Percentiles rank a stretch among this genome's conserved stretches.
These are phyloP conservation scores for Penicillium sp. DNA, from an alignment of 2,329 filamentous ascomycete species.

Conservation along the genomic window DNA sequence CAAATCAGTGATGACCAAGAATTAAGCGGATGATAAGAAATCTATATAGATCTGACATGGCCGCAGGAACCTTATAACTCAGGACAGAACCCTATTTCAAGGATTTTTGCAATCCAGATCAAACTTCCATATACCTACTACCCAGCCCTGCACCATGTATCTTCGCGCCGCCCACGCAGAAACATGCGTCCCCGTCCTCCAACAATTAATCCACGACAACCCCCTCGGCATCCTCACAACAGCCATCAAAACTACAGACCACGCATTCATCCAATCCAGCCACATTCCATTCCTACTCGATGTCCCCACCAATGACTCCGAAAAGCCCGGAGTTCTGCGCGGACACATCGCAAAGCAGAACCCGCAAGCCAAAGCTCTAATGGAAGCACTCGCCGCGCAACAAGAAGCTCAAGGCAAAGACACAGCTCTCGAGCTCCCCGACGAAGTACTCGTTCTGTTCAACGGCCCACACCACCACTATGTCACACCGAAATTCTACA, in stretches of 20 bases:
- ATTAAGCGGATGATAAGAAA: background rate
- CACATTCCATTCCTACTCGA: conserved; percentile 65
- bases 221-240: conserved; percentile 65
- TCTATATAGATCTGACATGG: background rate
- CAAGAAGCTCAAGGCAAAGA: conserved; percentile 15
- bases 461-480: conserved; percentile 61
- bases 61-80: background rate
- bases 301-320: conserved; percentile 43
- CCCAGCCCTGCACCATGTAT: conserved; percentile 51
- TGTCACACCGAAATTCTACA: conserved; percentile 68
- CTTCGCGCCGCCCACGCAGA: conserved; percentile 58
- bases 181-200: conserved; percentile 49
- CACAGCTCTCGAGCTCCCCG: conserved; percentile 27
- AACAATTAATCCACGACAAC: conserved; percentile 59
- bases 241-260: conserved; percentile 52
- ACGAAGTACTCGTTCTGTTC: conserved; percentile 66
- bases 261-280: conserved; percentile 57
- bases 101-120: background rate
- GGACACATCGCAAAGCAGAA: conserved; percentile 65
- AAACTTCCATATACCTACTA: background rate
- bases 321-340: conserved; percentile 52
- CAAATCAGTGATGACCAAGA: background rate
- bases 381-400: conserved; percentile 44
- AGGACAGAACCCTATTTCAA: background rate
- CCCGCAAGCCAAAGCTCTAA: conserved; percentile 63